phyloP scores from a whole-genome alignment of 805 yeast genomes.

The Soucietia sequanensis region DNA sequence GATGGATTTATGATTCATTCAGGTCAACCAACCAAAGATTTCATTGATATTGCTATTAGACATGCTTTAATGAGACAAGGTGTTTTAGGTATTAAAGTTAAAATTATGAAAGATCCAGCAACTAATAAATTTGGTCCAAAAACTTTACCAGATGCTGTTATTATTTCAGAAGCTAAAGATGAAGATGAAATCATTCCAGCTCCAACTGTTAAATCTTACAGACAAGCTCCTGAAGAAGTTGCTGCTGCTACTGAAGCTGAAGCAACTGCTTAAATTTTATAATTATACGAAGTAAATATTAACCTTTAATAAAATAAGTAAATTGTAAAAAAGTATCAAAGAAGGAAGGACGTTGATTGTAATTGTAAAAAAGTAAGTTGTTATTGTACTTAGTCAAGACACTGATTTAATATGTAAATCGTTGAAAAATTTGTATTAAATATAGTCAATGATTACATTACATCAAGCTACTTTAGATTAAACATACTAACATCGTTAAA shows the following conservation, averaged over 20 bases:
- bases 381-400: no score
- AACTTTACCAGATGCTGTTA: conserved; percentile 93
- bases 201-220: conserved; percentile 82
- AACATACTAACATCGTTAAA: no score
- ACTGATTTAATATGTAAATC: no score
- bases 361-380: no score
- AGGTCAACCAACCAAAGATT: conserved; percentile 99
- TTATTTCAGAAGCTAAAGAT: conserved; percentile 92
- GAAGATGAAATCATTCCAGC: conserved; percentile 72
- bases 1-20: conserved; percentile 99
- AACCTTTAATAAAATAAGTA: background rate
- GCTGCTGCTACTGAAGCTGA: conserved; percentile 36
- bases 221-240: conserved; percentile 37
- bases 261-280: conserved; percentile 26
- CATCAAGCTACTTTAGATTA: no score
- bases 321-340: no score
- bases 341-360: no score
- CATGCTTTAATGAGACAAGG: conserved; percentile 99
- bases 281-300: no score
- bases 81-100: conserved; percentile 99
- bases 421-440: no score
- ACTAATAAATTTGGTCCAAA: conserved; percentile 80
- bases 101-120: conserved; percentile 99
- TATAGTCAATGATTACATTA: no score
- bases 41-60: conserved; percentile 98